Percentiles rank a stretch among this genome's conserved stretches.
Evolutionary conservation across 1,284 basidiomycete genomes (phyloP).

Genomic region (Cutaneotrichosporon sp.): DNA sequence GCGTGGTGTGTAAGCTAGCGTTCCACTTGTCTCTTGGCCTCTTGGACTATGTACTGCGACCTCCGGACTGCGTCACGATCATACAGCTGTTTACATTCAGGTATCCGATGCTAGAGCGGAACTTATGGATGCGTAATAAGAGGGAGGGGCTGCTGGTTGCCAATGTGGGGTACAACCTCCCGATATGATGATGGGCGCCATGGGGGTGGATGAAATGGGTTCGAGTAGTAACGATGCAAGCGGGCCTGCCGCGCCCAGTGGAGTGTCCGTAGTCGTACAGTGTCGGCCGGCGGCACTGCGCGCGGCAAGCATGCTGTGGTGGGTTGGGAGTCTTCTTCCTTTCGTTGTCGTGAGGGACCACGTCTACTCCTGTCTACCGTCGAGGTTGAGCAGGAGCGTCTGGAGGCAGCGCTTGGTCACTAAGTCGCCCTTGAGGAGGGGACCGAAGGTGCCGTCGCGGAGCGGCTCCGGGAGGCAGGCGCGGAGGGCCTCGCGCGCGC

Average conservation of each 20-base stretch:
- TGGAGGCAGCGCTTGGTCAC: conserved; percentile 95
- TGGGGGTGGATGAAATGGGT: background rate
- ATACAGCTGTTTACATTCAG: conserved; percentile 25
- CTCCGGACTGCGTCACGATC: too few species aligned
- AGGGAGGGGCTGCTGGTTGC: conserved; percentile 8
- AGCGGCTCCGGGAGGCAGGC: conserved; percentile 97
- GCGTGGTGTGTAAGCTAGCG: too few species aligned
- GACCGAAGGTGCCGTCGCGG: conserved; percentile 89
- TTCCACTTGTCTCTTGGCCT: too few species aligned
- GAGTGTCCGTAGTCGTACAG: conserved; percentile 8
- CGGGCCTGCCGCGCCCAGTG: conserved; percentile 9
- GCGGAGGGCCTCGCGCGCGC: conserved; percentile 91
- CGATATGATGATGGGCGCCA: conserved; percentile 6
- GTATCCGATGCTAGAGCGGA: conserved; percentile 20
- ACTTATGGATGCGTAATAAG: conserved; percentile 16
- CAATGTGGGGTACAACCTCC: conserved; percentile 10
- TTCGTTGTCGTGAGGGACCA: background rate
- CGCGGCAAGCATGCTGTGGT: background rate
- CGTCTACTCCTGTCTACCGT: conserved; percentile 54
- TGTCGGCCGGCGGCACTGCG: conserved; percentile 4
- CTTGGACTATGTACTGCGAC: too few species aligned
- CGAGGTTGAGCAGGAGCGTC: conserved; percentile 88
- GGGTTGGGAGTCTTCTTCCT: background rate
- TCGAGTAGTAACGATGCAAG: conserved; percentile 3
- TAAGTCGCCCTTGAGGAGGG: conserved; percentile 91